These are phyloP conservation scores for Dalechampia spathulata DNA, from an alignment of 441 rosid genomes.

Conservation along the genomic window DNA sequence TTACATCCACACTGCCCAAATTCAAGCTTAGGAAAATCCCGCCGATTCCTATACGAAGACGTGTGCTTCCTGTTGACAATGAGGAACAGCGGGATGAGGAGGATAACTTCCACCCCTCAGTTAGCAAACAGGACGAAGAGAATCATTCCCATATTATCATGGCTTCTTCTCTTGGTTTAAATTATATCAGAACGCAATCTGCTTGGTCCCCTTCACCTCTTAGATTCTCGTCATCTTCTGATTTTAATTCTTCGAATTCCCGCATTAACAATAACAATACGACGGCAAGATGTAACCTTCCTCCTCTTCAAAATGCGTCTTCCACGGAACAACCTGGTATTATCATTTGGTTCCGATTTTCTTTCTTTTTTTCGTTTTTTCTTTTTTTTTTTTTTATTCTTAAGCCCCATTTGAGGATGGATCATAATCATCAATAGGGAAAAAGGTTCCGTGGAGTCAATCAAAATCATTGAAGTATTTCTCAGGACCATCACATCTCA, in stretches of 20 bases:
- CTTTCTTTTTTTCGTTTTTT: too few species aligned
- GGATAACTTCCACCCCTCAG: too few species aligned
- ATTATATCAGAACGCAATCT: constrained; percentile 73
- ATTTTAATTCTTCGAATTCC: constrained; percentile 16
- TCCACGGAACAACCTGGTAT: too few species aligned
- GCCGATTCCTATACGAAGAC: constrained; percentile 39
- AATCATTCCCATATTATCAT: constrained; percentile 27
- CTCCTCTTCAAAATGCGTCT: too few species aligned
- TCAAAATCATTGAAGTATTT: constrained; percentile 55
- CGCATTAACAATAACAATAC: constrained; percentile 5
- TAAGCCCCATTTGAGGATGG: too few species aligned
- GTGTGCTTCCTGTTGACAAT: not conserved
- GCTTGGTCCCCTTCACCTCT: constrained; percentile 46
- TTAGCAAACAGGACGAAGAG: too few species aligned
- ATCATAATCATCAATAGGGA: constrained; percentile 29
- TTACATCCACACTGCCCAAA: constrained; percentile 16
- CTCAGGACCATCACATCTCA: constrained; percentile 22
- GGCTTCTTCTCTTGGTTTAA: constrained; percentile 65
- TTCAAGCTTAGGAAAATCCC: constrained; percentile 63
- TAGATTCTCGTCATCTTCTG: constrained; percentile 36
- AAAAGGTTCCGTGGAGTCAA: constrained; percentile 53
- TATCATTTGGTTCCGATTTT: too few species aligned
- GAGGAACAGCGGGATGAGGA: constrained; percentile 9
- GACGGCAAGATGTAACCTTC: not conserved
- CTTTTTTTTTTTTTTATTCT: too few species aligned